Evolutionary conservation across 2,329 filamentous ascomycete genomes (phyloP).

Genomic region (Xylariaceae sp.): DNA sequence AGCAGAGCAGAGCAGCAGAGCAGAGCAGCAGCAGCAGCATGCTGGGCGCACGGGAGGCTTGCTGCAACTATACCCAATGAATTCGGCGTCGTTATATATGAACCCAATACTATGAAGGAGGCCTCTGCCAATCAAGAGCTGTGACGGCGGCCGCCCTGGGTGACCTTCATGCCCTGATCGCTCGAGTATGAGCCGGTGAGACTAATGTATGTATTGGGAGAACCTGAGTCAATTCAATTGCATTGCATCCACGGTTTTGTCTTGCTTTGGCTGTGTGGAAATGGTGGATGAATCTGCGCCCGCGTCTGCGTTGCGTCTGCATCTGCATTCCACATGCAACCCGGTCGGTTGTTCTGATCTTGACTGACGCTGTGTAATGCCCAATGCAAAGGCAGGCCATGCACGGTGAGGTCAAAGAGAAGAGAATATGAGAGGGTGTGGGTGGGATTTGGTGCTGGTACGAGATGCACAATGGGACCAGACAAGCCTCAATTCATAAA

Average conservation of each 20-base stretch:
- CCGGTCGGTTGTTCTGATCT: slow-evolving; percentile 8
- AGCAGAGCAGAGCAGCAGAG: too few relatives aligned
- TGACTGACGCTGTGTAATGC: slow-evolving; percentile 7
- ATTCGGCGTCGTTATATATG: neutral
- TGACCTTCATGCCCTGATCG: neutral
- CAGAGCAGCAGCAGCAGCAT: too few relatives aligned
- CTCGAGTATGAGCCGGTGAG: neutral
- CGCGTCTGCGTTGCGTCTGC: neutral
- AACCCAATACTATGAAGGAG: neutral
- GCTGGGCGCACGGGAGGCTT: neutral
- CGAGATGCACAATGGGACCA: neutral
- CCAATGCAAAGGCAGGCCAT: neutral
- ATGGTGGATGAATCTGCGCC: neutral
- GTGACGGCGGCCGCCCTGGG: neutral
- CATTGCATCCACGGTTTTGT: neutral
- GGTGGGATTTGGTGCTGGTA: neutral
- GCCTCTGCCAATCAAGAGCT: slow-evolving; percentile 5
- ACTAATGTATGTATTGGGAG: neutral
- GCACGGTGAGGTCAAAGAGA: slow-evolving; percentile 9
- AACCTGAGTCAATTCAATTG: neutral
- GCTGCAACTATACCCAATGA: slow-evolving; percentile 19
- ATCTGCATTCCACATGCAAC: slow-evolving; percentile 1
- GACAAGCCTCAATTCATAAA: neutral
- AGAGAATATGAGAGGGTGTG: neutral
- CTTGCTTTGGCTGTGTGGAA: neutral